A percentile compares a stretch with the other conserved stretches of the same genome.
These are phyloP conservation scores for Mitragyna speciosa DNA, from an alignment of 257 asterid species.

Conservation along the genomic window DNA sequence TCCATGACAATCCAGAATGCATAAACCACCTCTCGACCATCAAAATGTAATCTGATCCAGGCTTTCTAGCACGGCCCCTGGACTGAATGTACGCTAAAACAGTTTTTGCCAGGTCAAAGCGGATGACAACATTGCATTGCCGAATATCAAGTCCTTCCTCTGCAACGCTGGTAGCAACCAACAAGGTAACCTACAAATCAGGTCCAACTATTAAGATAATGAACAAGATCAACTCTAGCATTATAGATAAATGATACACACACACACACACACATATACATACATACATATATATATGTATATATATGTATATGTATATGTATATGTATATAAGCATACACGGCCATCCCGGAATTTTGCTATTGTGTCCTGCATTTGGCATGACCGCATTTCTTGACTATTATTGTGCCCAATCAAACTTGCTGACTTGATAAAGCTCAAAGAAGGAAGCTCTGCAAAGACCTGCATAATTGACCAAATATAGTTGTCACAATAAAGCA, in stretches of 20 bases:
- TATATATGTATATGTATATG: too few species aligned
- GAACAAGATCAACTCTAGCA: slow-evolving; percentile 6
- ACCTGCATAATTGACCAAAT: slow-evolving; percentile 53
- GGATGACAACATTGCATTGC: slow-evolving; percentile 98
- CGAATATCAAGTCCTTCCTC: slow-evolving; percentile 99
- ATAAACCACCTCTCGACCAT: slow-evolving; percentile 95
- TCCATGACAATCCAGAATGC: slow-evolving; percentile 14
- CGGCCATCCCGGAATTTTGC: slow-evolving; percentile 97
- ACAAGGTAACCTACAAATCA: slow-evolving; percentile 72
- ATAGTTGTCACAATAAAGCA: slow-evolving; percentile 23
- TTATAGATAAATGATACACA: slow-evolving; percentile 11
- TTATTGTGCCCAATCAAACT: slow-evolving; percentile 96
- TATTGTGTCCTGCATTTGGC: slow-evolving; percentile 97
- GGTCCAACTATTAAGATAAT: slow-evolving; percentile 12
- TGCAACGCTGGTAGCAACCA: slow-evolving; percentile 99
- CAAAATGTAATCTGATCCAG: slow-evolving; percentile 97
- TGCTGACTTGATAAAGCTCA: slow-evolving; percentile 85
- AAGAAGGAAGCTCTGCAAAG: slow-evolving; percentile 88
- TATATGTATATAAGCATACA: slow-evolving; percentile 50
- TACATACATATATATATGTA: too few species aligned
- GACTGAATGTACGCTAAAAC: slow-evolving; percentile 98
- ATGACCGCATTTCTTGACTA: slow-evolving; percentile 95
- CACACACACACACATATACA: too few species aligned
- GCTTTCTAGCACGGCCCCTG: slow-evolving; percentile 98
- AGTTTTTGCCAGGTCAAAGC: slow-evolving; percentile 99